phyloP scores from a whole-genome alignment of 2,329 filamentous ascomycete genomes.

The Orbilia quercus region DNA sequence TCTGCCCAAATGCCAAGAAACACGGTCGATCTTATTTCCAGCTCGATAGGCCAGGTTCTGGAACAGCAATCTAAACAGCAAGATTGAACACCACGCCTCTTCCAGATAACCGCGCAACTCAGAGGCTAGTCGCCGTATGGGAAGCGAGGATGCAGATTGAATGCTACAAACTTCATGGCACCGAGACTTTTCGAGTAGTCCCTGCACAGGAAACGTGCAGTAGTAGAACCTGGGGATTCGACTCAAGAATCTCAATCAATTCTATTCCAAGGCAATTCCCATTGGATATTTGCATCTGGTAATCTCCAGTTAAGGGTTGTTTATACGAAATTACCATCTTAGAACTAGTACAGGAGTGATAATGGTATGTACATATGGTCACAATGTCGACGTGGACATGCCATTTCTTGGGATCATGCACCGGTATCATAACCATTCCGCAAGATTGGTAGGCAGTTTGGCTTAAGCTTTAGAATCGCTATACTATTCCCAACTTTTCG shows the following conservation, averaged over 20 bases:
- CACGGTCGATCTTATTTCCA: constrained; percentile 4
- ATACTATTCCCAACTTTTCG: neutral
- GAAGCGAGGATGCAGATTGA: neutral
- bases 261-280: too few species aligned
- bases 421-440: too few species aligned
- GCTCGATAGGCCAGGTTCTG: constrained; percentile 1
- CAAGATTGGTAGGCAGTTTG: too few species aligned
- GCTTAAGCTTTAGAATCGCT: too few species aligned
- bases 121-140: constrained; percentile 7
- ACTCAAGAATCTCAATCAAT: too few species aligned
- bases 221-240: neutral
- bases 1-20: constrained; percentile 7
- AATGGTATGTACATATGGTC: too few species aligned
- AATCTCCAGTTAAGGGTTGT: too few species aligned
- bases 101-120: constrained; percentile 6
- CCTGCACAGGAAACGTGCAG: neutral
- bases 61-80: constrained; percentile 1
- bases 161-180: neutral
- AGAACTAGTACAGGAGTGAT: too few species aligned
- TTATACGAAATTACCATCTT: too few species aligned
- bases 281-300: too few species aligned
- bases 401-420: too few species aligned
- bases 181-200: neutral
- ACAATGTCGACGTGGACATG: too few species aligned
- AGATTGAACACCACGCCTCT: neutral